phyloP scores from a whole-genome alignment of 2,329 filamentous ascomycete genomes.

The Diplodia scrobiculata region DNA sequence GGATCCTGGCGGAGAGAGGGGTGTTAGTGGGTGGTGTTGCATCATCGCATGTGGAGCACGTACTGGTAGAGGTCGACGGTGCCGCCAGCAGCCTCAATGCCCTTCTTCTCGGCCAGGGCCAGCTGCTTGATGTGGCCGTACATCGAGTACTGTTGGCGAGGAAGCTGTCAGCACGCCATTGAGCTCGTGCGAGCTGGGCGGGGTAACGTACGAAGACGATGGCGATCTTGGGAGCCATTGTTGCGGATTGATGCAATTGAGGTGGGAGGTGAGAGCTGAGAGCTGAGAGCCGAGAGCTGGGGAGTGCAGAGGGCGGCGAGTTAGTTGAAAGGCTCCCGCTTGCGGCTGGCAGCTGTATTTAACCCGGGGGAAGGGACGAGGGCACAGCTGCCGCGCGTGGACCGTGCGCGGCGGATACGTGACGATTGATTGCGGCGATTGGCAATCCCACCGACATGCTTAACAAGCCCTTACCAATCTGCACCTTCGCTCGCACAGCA shows the following conservation, averaged over 20 bases:
- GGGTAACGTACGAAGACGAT: conserved; percentile 76
- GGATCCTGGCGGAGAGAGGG: conserved; percentile 55
- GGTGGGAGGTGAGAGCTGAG: not conserved
- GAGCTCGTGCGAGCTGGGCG: not conserved
- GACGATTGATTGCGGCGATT: conserved; percentile 12
- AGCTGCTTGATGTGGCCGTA: conserved; percentile 86
- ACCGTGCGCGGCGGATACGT: conserved; percentile 12
- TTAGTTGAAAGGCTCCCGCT: not conserved
- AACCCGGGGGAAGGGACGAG: not conserved
- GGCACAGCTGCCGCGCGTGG: conserved; percentile 12
- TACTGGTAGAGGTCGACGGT: conserved; percentile 79
- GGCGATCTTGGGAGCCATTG: conserved; percentile 87
- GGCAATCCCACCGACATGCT: conserved; percentile 21
- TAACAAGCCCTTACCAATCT: conserved; percentile 31
- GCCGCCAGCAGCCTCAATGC: conserved; percentile 85
- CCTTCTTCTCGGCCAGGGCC: conserved; percentile 86
- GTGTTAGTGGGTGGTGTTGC: too few species aligned
- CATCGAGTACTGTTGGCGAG: conserved; percentile 72
- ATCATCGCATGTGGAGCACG: conserved; percentile 36
- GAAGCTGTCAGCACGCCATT: not conserved
- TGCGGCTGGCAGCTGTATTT: conserved; percentile 15
- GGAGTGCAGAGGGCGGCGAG: not conserved
- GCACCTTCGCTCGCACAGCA: not conserved
- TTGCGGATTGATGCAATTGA: not conserved
- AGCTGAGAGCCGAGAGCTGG: not conserved